These are phyloP conservation scores for Plicaturopsis crispa DNA, from an alignment of 768 basidiomycete genomes.

Conservation along the genomic window DNA sequence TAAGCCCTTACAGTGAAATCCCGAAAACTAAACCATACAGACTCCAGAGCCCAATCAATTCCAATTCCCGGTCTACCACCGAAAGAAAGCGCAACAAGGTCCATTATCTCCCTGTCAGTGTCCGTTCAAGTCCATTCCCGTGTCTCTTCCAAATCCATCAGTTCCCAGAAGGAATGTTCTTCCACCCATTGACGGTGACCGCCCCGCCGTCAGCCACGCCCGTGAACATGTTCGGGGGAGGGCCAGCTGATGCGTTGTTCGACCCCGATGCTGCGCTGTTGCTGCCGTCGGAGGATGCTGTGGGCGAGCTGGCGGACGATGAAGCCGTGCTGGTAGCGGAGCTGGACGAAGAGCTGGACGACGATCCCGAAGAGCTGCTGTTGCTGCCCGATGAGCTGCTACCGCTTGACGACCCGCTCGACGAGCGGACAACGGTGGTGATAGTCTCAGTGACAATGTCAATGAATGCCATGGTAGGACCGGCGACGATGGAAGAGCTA, in stretches of 20 bases:
- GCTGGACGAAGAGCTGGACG: constrained; percentile 19
- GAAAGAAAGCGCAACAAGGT: no score
- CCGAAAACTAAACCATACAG: no score
- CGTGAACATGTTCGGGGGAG: constrained; percentile 32
- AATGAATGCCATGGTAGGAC: constrained; percentile 63
- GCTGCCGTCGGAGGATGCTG: constrained; percentile 12
- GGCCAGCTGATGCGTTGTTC: constrained; percentile 21
- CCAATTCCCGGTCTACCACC: no score
- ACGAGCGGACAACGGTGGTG: constrained; percentile 34
- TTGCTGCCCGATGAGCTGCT: constrained; percentile 16
- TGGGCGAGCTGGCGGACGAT: constrained; percentile 11
- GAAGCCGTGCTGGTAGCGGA: constrained; percentile 12
- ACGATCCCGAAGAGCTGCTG: constrained; percentile 26
- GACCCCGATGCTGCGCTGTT: constrained; percentile 11
- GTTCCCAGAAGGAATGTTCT: constrained; percentile 15
- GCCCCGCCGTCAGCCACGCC: constrained; percentile 34
- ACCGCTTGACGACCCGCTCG: constrained; percentile 10
- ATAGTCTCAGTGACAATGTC: constrained; percentile 50
- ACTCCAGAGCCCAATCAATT: no score
- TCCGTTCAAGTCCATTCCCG: no score
- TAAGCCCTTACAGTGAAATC: no score
- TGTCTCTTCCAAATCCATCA: no score
- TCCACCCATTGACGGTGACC: constrained; percentile 42
- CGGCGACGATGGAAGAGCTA: constrained; percentile 51
- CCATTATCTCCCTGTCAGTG: no score